A percentile compares a stretch with the other conserved stretches of the same genome.
Evolutionary conservation across 306 rosid genomes (phyloP).

Genomic region (Notholithocarpus densiflorus): DNA sequence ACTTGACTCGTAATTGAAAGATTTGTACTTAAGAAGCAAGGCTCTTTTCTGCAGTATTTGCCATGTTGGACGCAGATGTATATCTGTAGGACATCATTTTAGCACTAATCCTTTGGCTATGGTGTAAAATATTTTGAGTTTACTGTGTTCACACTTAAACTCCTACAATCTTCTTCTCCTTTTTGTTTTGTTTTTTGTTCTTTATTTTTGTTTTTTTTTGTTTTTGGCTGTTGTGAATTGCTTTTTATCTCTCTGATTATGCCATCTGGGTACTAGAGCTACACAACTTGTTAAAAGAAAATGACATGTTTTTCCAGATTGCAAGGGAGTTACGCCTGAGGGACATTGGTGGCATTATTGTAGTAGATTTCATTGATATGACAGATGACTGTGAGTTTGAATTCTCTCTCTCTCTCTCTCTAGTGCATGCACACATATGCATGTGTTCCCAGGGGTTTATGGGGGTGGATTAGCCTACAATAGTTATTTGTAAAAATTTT

Average conservation of each 20-base stretch:
- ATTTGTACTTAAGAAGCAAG: background rate
- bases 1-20: background rate
- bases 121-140: background rate
- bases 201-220: slow-evolving; percentile 6
- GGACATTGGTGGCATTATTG: slow-evolving; percentile 97
- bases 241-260: slow-evolving; percentile 7
- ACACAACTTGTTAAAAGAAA: slow-evolving; percentile 25
- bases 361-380: slow-evolving; percentile 97
- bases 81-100: background rate
- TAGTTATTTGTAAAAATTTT: background rate
- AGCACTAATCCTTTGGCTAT: background rate
- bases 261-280: background rate
- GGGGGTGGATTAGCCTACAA: background rate
- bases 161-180: background rate
- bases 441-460: background rate
- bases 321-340: slow-evolving; percentile 92
- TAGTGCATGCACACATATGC: slow-evolving; percentile 1
- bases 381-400: slow-evolving; percentile 74
- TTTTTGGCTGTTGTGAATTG: slow-evolving; percentile 6
- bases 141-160: background rate
- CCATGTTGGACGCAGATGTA: background rate
- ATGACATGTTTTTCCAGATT: slow-evolving; percentile 56
- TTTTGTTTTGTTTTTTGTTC: background rate
- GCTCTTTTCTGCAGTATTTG: background rate
- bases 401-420: slow-evolving; percentile 11